These are phyloP conservation scores for Trichoderma koningii DNA, from an alignment of 2,329 filamentous ascomycete species.

Conservation along the genomic window DNA sequence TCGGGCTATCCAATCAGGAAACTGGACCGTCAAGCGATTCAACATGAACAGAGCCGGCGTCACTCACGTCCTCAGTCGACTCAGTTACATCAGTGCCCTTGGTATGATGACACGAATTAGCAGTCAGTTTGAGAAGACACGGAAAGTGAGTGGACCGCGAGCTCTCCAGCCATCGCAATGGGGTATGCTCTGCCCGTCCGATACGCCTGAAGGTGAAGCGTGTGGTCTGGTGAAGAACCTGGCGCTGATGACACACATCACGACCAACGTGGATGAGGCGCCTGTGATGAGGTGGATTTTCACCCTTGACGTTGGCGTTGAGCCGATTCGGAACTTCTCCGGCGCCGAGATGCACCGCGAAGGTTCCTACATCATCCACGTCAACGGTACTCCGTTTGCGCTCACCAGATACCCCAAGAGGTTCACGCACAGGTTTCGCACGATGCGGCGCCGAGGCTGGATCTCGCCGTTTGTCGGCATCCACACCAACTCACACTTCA, in stretches of 20 bases:
- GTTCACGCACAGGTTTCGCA: conserved; percentile 83
- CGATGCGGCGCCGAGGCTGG: conserved; percentile 82
- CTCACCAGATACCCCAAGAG: conserved; percentile 82
- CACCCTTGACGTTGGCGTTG: conserved; percentile 80
- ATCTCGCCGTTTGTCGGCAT: conserved; percentile 97
- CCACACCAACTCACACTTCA: conserved; percentile 91
- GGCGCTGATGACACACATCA: conserved; percentile 98
- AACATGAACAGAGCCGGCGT: conserved; percentile 98
- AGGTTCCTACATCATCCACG: conserved; percentile 85
- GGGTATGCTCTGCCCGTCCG: conserved; percentile 95
- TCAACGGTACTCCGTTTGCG: conserved; percentile 93
- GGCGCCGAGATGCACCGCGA: conserved; percentile 84
- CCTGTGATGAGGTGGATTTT: conserved; percentile 87
- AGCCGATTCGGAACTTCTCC: conserved; percentile 67
- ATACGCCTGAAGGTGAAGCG: conserved; percentile 97
- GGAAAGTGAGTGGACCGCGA: conserved; percentile 93
- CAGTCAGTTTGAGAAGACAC: conserved; percentile 97
- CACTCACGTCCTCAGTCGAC: conserved; percentile 89
- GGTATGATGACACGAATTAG: conserved; percentile 99
- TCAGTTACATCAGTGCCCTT: conserved; percentile 94
- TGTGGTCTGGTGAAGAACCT: conserved; percentile 98
- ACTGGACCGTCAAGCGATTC: conserved; percentile 97
- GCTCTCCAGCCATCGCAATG: conserved; percentile 97
- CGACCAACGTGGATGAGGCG: conserved; percentile 90
- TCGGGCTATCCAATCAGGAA: conserved; percentile 93